Evolutionary conservation across 495 filamentous ascomycete species (phyloP), one percentile per base, ranked within the genome.

Genomic region (Penicillium atrosanguineum): DNA sequence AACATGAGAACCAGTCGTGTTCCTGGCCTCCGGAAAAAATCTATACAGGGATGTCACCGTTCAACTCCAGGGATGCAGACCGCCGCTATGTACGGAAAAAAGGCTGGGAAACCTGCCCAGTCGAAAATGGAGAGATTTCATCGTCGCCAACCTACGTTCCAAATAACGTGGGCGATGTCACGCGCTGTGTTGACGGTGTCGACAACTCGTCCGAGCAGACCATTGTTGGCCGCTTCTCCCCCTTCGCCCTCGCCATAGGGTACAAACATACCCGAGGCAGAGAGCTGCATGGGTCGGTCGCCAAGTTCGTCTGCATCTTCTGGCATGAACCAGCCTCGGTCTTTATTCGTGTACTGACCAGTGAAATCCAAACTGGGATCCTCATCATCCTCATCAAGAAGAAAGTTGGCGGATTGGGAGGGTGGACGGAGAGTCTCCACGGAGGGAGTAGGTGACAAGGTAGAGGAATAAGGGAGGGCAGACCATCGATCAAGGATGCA

Each of bases 121-220:
- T 37, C 15, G 37, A 14, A 25, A 45, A 43, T 21, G 12, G 39
- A 20, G 3, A 44, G 19, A 8, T 19, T 16, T 87, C 63, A 91
- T 57, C 83, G 79, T 59, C 88, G 83, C 94, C 93, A 97, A 34
- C 93, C 93, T 49, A 97, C 94, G 66, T 98, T 98, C 92, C 91
- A 95, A 57, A 97, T 90, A 36, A 97, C 91, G 75, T 95, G 90
- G 36, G 88, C 91, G 60, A 98, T 98, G 61, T 98, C 94, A 58
- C 86, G 86, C 40, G 93, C 92, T 7, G 93, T 97, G 74, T 98
- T 97, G 62, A 98, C 89, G 39, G 91, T 94, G 67, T 97, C 90
- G 63, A 94, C 84, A 20, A 97, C 87, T 56, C 86, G 82, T 52
- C 90, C 89, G 56, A 97, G 82, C 34, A 97, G 72, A 19, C 81